A percentile compares a stretch with the other conserved stretches of the same genome.
These are phyloP conservation scores for Acacia confusa DNA, from an alignment of 306 rosid genomes.

Conservation along the genomic window DNA sequence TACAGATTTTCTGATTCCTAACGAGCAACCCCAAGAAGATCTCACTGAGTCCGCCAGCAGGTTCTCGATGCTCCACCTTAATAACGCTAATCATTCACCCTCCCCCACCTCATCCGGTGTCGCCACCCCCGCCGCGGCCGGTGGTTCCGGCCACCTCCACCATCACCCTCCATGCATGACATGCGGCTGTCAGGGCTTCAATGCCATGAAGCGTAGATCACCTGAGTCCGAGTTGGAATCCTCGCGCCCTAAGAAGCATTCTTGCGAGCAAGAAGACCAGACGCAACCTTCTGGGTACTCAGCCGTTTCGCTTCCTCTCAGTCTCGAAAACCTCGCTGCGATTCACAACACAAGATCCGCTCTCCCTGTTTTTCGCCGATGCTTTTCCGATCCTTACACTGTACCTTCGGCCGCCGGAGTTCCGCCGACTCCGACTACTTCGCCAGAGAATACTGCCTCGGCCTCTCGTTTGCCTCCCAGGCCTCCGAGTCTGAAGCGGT, in stretches of 20 bases:
- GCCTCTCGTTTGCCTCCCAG: background rate
- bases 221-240: background rate
- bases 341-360: background rate
- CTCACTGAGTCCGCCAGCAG: slow-evolving; percentile 16
- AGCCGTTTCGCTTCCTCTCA: background rate
- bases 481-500: background rate
- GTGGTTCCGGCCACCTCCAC: background rate
- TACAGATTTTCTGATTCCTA: background rate
- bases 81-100: background rate
- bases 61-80: slow-evolving; percentile 34
- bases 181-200: slow-evolving; percentile 12
- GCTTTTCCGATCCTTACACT: background rate
- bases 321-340: background rate
- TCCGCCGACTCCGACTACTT: background rate
- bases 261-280: slow-evolving; percentile 1
- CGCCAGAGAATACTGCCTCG: background rate
- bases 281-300: background rate
- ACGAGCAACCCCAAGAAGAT: background rate
- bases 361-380: background rate
- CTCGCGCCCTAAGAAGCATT: background rate
- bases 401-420: background rate
- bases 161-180: slow-evolving; percentile 11
- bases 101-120: background rate
- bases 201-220: slow-evolving; percentile 36
- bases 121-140: background rate